Evolutionary conservation across 768 basidiomycete genomes (phyloP).

Genomic region (Hygrocybe punicea): DNA sequence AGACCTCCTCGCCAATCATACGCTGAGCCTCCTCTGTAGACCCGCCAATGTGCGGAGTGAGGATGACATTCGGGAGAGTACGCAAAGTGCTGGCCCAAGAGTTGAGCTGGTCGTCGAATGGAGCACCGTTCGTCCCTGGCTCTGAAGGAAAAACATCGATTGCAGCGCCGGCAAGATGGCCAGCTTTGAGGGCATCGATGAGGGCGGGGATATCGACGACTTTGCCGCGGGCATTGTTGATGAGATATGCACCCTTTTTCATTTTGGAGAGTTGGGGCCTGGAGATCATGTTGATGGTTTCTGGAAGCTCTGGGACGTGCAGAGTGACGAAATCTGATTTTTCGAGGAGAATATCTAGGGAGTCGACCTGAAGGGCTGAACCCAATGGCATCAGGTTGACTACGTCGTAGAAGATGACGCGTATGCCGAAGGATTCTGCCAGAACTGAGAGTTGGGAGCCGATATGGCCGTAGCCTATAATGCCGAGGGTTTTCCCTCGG

Average conservation of each 20-base stretch:
- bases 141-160: slow-evolving; percentile 95
- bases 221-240: slow-evolving; percentile 95
- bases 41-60: slow-evolving; percentile 98
- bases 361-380: slow-evolving; percentile 84
- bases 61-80: slow-evolving; percentile 81
- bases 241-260: slow-evolving; percentile 93
- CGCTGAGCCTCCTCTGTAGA: slow-evolving; percentile 98
- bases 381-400: slow-evolving; percentile 98
- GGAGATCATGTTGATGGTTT: slow-evolving; percentile 93
- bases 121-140: slow-evolving; percentile 85
- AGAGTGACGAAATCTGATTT: slow-evolving; percentile 92
- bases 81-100: slow-evolving; percentile 77
- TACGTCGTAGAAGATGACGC: slow-evolving; percentile 93
- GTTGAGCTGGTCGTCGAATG: slow-evolving; percentile 88
- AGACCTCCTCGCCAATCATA: slow-evolving; percentile 96
- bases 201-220: slow-evolving; percentile 95
- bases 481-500: slow-evolving; percentile 95
- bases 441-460: slow-evolving; percentile 96
- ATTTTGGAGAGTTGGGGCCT: slow-evolving; percentile 73
- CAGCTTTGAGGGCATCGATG: slow-evolving; percentile 73
- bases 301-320: slow-evolving; percentile 94
- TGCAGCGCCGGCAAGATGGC: slow-evolving; percentile 83
- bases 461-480: slow-evolving; percentile 98
- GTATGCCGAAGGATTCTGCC: slow-evolving; percentile 93
- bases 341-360: slow-evolving; percentile 65